phyloP scores from a whole-genome alignment of 192 early-diverging fungal genomes.

The Phycomyces blakesleeanus region DNA sequence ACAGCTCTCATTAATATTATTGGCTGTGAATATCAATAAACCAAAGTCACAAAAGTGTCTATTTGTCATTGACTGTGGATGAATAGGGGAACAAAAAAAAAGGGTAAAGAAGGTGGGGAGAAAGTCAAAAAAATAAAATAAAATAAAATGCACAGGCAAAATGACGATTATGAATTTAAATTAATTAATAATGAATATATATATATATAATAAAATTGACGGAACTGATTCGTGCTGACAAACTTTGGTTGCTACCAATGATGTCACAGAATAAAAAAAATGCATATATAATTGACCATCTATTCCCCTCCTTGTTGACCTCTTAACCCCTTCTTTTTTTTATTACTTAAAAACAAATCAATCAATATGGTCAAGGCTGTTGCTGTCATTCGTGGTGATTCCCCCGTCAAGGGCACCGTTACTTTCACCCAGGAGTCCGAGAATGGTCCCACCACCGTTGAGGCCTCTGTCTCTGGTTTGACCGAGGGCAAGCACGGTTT shows the following conservation, averaged over 20 bases:
- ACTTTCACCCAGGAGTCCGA: constrained; percentile 66
- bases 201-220: no score
- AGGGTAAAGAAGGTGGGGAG: no score
- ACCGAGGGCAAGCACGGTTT: constrained; percentile 77
- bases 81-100: no score
- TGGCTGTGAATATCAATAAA: no score
- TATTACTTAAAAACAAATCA: no score
- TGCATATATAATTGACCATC: neutral
- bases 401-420: constrained; percentile 64
- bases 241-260: neutral
- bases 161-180: no score
- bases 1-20: no score
- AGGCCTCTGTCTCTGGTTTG: constrained; percentile 59
- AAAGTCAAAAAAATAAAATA: no score
- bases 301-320: constrained; percentile 4
- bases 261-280: neutral
- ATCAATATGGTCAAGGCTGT: constrained; percentile 81
- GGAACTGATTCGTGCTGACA: constrained; percentile 1
- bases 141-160: no score
- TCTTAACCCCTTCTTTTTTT: constrained; percentile 12
- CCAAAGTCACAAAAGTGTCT: no score
- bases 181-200: no score
- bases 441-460: constrained; percentile 50
- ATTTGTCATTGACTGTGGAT: no score
- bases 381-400: constrained; percentile 71